Evolutionary conservation across 179 eudicot species (phyloP), one percentile per base, ranked within the genome.

Genomic region (Monotropa hypopitys): DNA sequence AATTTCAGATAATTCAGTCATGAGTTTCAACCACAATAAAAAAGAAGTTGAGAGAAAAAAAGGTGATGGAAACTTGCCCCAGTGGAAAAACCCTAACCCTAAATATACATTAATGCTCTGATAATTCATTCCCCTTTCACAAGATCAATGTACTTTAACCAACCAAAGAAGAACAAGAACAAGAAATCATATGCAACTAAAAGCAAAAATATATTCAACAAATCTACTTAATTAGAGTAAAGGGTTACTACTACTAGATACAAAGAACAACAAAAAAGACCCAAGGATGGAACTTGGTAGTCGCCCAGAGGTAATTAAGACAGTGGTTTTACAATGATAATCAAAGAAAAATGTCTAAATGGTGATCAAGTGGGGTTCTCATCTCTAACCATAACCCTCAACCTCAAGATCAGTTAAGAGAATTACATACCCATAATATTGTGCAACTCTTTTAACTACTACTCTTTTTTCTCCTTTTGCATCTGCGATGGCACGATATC

Each of bases 401-500:
- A 72, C 66, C 51, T 59, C 70, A 59, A 59, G 33, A 43, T 78
- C 66, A 74, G 81, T 59, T 51, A 79, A 59, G 21, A 65, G 77
- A 69, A 73, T 51, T 38, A 72, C 84, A 69, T 59, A 74, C 76
- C 79, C 11, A 21, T 42, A 53, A 21, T 12, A 20, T 3, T 40
- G 45, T 21, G 9, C 33, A 59, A 68, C 30, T 75, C 61, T 26
- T 42, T 73, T 30, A 67, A 18, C 72, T 59, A 82, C 83, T 85
- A 85, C 72, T 88, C 76, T 77, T 87, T 81, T 5, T 80, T 81
- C 75, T 83, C 87, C 77, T 82, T 80, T 45, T 75, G 69, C 87
- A 89, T 81, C 80, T 85, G 87, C 9, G 86, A 88, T 10, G 66
- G 66, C 70, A 92, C 56, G 4, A 72, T 87, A 74, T 92, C 97